A percentile compares a stretch with the other conserved stretches of the same genome.
Evolutionary conservation across 1,284 basidiomycete species (phyloP).

Genomic region (Ganoderma lingzhi): DNA sequence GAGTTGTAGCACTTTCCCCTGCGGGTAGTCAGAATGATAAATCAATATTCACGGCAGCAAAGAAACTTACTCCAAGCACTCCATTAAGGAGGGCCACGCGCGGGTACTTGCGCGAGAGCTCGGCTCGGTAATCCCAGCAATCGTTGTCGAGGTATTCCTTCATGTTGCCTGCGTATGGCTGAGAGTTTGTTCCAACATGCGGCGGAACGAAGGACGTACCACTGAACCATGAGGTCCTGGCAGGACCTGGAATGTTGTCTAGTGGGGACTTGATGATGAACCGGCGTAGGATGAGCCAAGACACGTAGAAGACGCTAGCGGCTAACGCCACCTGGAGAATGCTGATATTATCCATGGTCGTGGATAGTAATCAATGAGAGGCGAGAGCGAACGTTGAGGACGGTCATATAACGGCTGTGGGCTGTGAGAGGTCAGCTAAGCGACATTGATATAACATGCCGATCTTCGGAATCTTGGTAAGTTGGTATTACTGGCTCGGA

Average conservation of each 20-base stretch:
- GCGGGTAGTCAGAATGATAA: not conserved
- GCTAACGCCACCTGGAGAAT: conserved; percentile 18
- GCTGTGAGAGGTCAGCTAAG: no score
- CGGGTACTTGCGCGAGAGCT: conserved; percentile 20
- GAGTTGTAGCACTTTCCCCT: conserved; percentile 31
- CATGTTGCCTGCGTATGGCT: conserved; percentile 24
- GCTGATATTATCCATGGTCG: conserved; percentile 2
- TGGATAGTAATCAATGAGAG: not conserved
- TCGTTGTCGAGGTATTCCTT: conserved; percentile 19
- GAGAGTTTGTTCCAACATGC: not conserved
- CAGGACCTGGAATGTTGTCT: conserved; percentile 28
- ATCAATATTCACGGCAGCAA: not conserved
- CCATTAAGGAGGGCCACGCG: conserved; percentile 17
- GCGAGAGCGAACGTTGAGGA: not conserved
- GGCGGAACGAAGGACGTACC: conserved; percentile 16
- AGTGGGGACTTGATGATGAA: conserved; percentile 22
- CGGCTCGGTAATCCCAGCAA: conserved; percentile 25
- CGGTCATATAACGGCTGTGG: no score
- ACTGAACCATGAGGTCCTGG: conserved; percentile 11
- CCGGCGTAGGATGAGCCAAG: conserved; percentile 18
- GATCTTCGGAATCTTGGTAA: no score
- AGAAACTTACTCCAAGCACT: conserved; percentile 18
- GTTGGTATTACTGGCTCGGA: no score
- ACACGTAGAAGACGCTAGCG: conserved; percentile 15
- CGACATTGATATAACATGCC: no score